phyloP scores from a whole-genome alignment of 345 rosid species.

The Rhodamnia rubescens region DNA sequence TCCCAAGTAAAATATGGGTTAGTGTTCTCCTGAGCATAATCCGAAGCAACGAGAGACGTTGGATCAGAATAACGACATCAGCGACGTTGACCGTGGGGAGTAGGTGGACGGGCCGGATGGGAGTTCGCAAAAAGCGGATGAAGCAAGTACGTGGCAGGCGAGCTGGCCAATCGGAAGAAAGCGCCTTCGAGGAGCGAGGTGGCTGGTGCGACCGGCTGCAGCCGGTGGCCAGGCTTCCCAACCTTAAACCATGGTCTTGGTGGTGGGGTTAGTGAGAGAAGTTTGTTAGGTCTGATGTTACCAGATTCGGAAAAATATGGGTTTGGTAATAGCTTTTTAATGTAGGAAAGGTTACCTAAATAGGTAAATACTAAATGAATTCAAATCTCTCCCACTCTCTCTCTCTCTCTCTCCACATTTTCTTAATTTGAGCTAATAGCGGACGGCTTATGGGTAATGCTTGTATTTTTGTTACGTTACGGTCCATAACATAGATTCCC shows the following conservation, averaged over 20 bases:
- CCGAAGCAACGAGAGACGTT: constrained; percentile 1
- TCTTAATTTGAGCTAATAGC: neutral
- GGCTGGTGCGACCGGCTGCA: neutral
- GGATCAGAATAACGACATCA: neutral
- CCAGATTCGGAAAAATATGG: neutral
- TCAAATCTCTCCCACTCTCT: neutral
- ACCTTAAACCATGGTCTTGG: neutral
- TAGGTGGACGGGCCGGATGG: constrained; percentile 1
- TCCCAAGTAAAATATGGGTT: neutral
- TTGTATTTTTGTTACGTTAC: neutral
- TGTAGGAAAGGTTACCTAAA: neutral
- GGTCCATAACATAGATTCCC: neutral
- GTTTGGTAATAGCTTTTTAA: neutral
- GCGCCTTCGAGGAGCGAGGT: neutral
- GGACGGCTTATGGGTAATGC: neutral
- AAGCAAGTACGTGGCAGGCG: neutral
- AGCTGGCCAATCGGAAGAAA: neutral
- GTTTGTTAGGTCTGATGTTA: neutral
- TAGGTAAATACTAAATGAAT: neutral
- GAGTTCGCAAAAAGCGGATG: neutral
- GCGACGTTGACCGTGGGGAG: neutral
- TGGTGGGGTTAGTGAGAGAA: neutral
- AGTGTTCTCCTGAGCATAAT: neutral
- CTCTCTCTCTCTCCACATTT: neutral
- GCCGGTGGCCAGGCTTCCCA: neutral